Conservation (phyloP, 805 yeast species). For the Hanseniaspora lindneri region DNA sequence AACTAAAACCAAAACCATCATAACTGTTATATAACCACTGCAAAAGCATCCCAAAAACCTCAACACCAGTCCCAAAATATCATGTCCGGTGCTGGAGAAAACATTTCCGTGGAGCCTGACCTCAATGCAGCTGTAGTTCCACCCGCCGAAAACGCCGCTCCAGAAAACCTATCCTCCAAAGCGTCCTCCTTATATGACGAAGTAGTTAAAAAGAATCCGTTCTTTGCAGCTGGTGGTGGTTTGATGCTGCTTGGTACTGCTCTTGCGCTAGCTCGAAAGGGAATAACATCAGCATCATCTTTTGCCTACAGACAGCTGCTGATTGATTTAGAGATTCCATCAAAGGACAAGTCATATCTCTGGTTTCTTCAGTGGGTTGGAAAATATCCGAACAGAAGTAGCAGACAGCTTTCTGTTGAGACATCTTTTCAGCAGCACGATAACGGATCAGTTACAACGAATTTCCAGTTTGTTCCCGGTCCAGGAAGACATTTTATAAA, state of each 20-base stretch:
- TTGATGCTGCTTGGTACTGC: conserved; percentile 89
- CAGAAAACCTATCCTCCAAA: conserved; percentile 26
- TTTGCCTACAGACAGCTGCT: conserved; percentile 70
- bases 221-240: conserved; percentile 97
- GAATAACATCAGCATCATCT: conserved; percentile 48
- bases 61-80: too few relatives aligned
- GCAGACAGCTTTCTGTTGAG: conserved; percentile 81
- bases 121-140: too few relatives aligned
- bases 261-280: conserved; percentile 64
- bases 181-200: conserved; percentile 36
- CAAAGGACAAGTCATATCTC: conserved; percentile 80
- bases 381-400: conserved; percentile 55
- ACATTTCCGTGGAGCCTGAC: too few relatives aligned
- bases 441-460: conserved; percentile 80
- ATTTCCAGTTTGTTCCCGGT: conserved; percentile 87
- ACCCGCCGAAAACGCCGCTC: not conserved
- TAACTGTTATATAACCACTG: too few relatives aligned
- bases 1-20: too few relatives aligned
- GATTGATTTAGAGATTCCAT: conserved; percentile 86
- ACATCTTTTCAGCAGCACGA: conserved; percentile 80
- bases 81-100: too few relatives aligned
- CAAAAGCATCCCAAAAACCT: too few relatives aligned
- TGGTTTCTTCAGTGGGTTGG: conserved; percentile 98
- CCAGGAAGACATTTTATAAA: conserved; percentile 86
- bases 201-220: conserved; percentile 66